Base-by-base conservation (phyloP, 2,329 filamentous ascomycete species). In the Claviceps humidiphila region DNA sequence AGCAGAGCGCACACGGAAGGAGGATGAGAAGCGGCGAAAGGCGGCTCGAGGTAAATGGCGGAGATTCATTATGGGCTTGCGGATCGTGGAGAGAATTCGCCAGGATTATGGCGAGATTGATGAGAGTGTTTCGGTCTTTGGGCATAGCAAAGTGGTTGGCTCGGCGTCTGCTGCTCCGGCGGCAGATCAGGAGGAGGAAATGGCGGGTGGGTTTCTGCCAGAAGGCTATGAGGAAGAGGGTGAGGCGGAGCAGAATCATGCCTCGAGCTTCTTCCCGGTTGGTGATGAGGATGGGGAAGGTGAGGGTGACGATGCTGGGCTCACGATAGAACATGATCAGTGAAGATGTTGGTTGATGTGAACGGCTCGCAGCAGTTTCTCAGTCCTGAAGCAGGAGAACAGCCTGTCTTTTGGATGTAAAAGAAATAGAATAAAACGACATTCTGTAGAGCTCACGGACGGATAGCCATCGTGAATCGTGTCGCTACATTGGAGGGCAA, bases 21-120 rank as follows among this genome's bases (percentile, higher is more conserved):
- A 95, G 63, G 84, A 93, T 54, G 84, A 86, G 54, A 96, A 95
- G 68, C 77, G 86, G 7, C 80, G 84, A 50, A 89, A 86, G 56
- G 74, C 78, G 13, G 82, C 86, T 1, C 64, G 97, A 46, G 78
- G 77, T 1, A 79, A 82, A 58, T 98, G 93, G 93, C 80, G 87
- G 53, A 94, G 87, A 66, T 88, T 96, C 59, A 68, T 95, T 14
- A 87, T 90, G 74, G 90, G 90, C 0, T 64, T 96, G 68, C 77
- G 89, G 3, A 93, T 97, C 53, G 76, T 88, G 20, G 78, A 93
- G 64, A 77, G 89, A 48, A 84, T 94, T 42, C 75, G 75, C 42
- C 76, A 82, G 51, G 87, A 95, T 55, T 94, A 94, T 64, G 87
- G 85, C 1, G 76, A 82, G 40, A 70, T 78, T 4, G 71, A 73